Conservation (phyloP, 805 yeast genomes). For the Brettanomyces bruxellensis region DNA sequence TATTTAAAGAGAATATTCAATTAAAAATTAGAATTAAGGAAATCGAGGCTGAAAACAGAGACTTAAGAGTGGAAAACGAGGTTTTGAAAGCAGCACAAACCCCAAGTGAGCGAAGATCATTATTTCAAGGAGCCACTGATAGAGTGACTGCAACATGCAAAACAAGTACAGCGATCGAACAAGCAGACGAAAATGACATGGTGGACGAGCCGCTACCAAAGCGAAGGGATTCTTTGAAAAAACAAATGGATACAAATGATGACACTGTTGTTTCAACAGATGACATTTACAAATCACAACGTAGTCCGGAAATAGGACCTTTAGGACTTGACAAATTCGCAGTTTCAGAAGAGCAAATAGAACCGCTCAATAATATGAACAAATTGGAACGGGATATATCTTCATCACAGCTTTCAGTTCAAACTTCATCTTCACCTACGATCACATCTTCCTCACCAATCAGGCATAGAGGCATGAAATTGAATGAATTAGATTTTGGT, state of each 20-base stretch:
- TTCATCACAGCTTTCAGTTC: neutral
- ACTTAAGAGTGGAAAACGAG: neutral
- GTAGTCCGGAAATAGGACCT: too few species aligned
- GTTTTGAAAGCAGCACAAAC: too few species aligned
- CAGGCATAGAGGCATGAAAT: neutral
- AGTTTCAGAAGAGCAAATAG: neutral
- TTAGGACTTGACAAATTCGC: neutral
- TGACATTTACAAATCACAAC: neutral
- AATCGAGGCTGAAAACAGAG: neutral
- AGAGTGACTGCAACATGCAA: too few species aligned
- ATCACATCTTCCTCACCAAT: slow-evolving; percentile 1
- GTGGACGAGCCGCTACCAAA: too few species aligned
- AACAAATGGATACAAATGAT: neutral
- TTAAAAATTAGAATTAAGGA: neutral
- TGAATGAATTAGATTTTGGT: slow-evolving; percentile 1
- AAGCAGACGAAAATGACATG: too few species aligned
- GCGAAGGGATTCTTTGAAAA: too few species aligned
- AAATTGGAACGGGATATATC: neutral
- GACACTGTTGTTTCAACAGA: neutral
- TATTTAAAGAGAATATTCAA: slow-evolving; percentile 1
- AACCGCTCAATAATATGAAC: too few species aligned
- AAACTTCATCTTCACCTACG: neutral
- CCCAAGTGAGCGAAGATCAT: neutral
- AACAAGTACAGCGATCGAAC: too few species aligned
- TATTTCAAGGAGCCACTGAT: too few species aligned